These are phyloP conservation scores for Logfia minima DNA, from an alignment of 129 eudicot species.

Conservation along the genomic window DNA sequence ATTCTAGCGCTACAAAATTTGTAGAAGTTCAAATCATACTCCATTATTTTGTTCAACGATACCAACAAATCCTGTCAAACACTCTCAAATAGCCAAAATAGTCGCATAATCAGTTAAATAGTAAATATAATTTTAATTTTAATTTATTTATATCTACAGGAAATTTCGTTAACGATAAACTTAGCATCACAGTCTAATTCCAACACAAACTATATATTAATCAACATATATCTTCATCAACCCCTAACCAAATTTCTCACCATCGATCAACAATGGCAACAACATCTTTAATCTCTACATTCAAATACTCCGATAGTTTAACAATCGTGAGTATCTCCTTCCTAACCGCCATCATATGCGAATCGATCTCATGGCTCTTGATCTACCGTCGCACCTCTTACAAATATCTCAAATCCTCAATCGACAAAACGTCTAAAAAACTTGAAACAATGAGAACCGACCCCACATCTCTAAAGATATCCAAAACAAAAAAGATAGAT, in stretches of 20 bases:
- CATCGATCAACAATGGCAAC: slow-evolving; percentile 49
- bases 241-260: not conserved
- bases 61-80: too few species aligned
- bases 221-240: too few species aligned
- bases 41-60: too few species aligned
- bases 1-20: too few species aligned
- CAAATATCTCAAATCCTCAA: slow-evolving; percentile 88
- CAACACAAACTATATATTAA: too few species aligned
- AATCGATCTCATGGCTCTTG: slow-evolving; percentile 77
- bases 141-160: too few species aligned
- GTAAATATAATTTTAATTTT: too few species aligned
- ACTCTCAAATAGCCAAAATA: too few species aligned
- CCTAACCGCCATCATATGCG: slow-evolving; percentile 78
- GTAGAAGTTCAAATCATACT: too few species aligned
- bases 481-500: slow-evolving; percentile 74
- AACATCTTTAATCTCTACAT: slow-evolving; percentile 37
- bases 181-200: too few species aligned
- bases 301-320: slow-evolving; percentile 66
- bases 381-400: slow-evolving; percentile 91
- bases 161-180: too few species aligned
- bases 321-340: slow-evolving; percentile 72
- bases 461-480: slow-evolving; percentile 30
- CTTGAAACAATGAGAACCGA: slow-evolving; percentile 77
- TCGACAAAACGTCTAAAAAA: slow-evolving; percentile 85
- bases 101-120: too few species aligned